Percentiles rank a stretch among this genome's conserved stretches.
Evolutionary conservation across 129 eudicot species (phyloP).

Genomic region (Logfia minima): DNA sequence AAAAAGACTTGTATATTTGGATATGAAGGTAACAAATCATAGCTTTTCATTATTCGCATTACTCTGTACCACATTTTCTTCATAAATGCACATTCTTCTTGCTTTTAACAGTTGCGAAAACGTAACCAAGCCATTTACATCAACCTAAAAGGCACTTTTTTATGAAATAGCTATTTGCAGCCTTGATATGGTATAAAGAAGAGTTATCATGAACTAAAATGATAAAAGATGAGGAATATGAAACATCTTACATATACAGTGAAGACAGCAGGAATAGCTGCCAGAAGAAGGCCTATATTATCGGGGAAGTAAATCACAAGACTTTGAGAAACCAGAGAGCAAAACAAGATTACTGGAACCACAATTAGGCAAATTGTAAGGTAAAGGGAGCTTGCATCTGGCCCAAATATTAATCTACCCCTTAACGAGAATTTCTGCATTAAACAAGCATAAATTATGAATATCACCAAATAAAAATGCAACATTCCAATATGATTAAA

Average conservation of each 20-base stretch:
- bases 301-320: constrained; percentile 41
- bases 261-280: constrained; percentile 37
- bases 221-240: not conserved
- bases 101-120: too few species aligned
- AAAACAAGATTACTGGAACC: constrained; percentile 53
- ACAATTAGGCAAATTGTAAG: constrained; percentile 47
- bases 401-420: constrained; percentile 64
- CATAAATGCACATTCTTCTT: too few species aligned
- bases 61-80: too few species aligned
- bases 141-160: not conserved
- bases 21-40: too few species aligned
- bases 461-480: too few species aligned
- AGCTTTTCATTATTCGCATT: too few species aligned
- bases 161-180: not conserved
- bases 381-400: constrained; percentile 48
- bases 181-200: not conserved
- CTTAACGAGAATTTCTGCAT: constrained; percentile 47
- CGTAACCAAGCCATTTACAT: too few species aligned
- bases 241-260: constrained; percentile 49
- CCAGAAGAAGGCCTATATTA: constrained; percentile 36
- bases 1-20: too few species aligned
- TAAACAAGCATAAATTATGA: too few species aligned
- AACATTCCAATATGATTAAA: too few species aligned
- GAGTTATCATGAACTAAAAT: not conserved
- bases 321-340: constrained; percentile 50